These are phyloP conservation scores for Hsuehochloa calcarea DNA, from an alignment of 176 grass and related monocot species.

Conservation along the genomic window DNA sequence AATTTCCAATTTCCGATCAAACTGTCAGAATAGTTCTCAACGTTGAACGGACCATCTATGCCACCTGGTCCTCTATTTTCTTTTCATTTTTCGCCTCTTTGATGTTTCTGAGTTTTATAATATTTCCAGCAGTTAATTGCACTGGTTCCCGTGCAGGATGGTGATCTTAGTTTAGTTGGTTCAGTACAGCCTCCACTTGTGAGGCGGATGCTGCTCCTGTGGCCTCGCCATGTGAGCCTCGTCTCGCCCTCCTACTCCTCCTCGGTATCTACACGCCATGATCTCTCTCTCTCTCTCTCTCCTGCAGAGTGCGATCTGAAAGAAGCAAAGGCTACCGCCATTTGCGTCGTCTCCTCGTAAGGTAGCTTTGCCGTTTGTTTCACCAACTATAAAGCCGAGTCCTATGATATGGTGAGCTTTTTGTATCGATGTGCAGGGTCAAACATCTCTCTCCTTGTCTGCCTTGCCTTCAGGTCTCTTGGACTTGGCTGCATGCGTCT, in stretches of 20 bases:
- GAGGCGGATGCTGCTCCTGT: slow-evolving; percentile 26
- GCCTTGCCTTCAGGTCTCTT: background rate
- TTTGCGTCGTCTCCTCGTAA: slow-evolving; percentile 36
- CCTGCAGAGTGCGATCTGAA: background rate
- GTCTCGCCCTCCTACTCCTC: background rate
- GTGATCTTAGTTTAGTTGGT: slow-evolving; percentile 33
- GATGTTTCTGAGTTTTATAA: too few species aligned
- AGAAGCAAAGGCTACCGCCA: background rate
- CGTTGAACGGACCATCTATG: background rate
- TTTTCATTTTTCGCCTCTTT: background rate
- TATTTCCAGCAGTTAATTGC: background rate
- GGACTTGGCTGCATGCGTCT: background rate
- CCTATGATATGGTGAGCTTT: slow-evolving; percentile 11
- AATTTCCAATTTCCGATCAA: background rate
- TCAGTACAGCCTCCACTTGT: slow-evolving; percentile 26
- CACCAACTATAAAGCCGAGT: slow-evolving; percentile 30
- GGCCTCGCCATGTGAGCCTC: slow-evolving; percentile 53
- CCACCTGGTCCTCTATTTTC: background rate
- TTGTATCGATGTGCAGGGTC: slow-evolving; percentile 42
- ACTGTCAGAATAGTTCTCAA: background rate
- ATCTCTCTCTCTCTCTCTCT: slow-evolving; percentile 25
- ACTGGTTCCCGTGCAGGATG: slow-evolving; percentile 20
- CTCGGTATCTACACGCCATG: slow-evolving; percentile 43
- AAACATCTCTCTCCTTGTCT: background rate
- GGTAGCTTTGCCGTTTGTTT: slow-evolving; percentile 1